A percentile compares a stretch with the other conserved stretches of the same genome.
phyloP scores from a whole-genome alignment of 2,329 filamentous ascomycete species.

The Pestalotiopsis sp. region DNA sequence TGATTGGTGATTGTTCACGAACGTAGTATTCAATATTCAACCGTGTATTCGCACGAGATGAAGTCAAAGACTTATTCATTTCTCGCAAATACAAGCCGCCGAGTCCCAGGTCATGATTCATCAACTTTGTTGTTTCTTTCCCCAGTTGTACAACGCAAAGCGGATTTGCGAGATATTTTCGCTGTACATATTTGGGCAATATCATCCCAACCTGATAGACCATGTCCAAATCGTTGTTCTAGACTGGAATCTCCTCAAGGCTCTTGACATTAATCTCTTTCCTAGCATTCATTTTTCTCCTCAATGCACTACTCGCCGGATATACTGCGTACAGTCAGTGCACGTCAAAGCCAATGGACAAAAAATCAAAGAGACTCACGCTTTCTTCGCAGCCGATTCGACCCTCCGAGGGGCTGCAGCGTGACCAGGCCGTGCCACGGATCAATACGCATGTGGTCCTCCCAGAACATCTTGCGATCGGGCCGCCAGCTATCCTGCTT shows the following conservation, averaged over 20 bases:
- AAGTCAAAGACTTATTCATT: too few relatives aligned
- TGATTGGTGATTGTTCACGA: too few relatives aligned
- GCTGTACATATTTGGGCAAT: too few relatives aligned
- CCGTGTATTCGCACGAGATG: too few relatives aligned
- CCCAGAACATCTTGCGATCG: constrained; percentile 42
- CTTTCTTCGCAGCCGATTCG: not conserved
- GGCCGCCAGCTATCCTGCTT: constrained; percentile 42
- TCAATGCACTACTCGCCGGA: not conserved
- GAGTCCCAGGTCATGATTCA: too few relatives aligned
- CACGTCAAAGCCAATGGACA: not conserved
- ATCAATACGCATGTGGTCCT: constrained; percentile 43
- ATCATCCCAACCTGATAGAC: too few relatives aligned
- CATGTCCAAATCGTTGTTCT: too few relatives aligned
- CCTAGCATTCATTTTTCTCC: not conserved
- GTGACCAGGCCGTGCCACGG: constrained; percentile 18
- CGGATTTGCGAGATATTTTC: too few relatives aligned
- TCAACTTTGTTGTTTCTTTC: too few relatives aligned
- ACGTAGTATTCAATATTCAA: too few relatives aligned
- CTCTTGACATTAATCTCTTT: not conserved
- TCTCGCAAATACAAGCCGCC: too few relatives aligned
- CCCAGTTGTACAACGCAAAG: too few relatives aligned
- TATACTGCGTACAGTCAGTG: not conserved
- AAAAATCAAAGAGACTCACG: not conserved
- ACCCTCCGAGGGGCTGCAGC: not conserved
- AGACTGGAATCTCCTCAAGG: not conserved